A percentile compares a stretch with the other conserved stretches of the same genome.
These are phyloP conservation scores for Croton setiger DNA, from an alignment of 441 rosid genomes.

Conservation along the genomic window DNA sequence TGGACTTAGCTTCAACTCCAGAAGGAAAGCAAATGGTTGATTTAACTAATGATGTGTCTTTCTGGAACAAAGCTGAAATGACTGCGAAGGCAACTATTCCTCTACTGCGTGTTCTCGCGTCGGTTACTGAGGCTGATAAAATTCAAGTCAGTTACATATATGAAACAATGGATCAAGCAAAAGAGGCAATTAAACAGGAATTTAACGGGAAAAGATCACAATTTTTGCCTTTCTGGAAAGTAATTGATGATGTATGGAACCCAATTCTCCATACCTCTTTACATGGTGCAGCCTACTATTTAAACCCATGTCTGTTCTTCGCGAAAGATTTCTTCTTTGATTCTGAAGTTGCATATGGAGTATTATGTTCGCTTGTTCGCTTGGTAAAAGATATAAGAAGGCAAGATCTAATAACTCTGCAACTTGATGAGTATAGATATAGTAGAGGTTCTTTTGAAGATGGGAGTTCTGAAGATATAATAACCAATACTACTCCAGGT, in stretches of 20 bases:
- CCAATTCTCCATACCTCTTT: slow-evolving; percentile 49
- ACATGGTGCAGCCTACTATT: slow-evolving; percentile 59
- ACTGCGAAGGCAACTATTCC: slow-evolving; percentile 41
- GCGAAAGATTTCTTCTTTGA: slow-evolving; percentile 44
- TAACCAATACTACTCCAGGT: slow-evolving; percentile 41
- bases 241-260: slow-evolving; percentile 58
- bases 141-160: slow-evolving; percentile 48
- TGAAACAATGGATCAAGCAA: slow-evolving; percentile 52
- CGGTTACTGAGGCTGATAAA: slow-evolving; percentile 29
- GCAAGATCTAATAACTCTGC: slow-evolving; percentile 31
- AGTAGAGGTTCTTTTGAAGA: slow-evolving; percentile 43
- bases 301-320: slow-evolving; percentile 51
- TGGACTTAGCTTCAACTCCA: slow-evolving; percentile 23
- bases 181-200: slow-evolving; percentile 39
- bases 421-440: slow-evolving; percentile 45
- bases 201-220: slow-evolving; percentile 23
- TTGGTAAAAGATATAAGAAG: slow-evolving; percentile 25
- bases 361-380: slow-evolving; percentile 36
- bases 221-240: slow-evolving; percentile 47
- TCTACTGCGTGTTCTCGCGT: slow-evolving; percentile 32
- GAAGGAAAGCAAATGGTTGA: slow-evolving; percentile 32
- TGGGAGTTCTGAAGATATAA: slow-evolving; percentile 36
- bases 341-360: slow-evolving; percentile 45
- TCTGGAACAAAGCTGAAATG: slow-evolving; percentile 45
- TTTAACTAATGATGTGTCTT: slow-evolving; percentile 33